Evolutionary conservation across 2,329 filamentous ascomycete genomes (phyloP), one percentile per base, ranked within the genome.

Genomic region (Fonsecaea monophora): DNA sequence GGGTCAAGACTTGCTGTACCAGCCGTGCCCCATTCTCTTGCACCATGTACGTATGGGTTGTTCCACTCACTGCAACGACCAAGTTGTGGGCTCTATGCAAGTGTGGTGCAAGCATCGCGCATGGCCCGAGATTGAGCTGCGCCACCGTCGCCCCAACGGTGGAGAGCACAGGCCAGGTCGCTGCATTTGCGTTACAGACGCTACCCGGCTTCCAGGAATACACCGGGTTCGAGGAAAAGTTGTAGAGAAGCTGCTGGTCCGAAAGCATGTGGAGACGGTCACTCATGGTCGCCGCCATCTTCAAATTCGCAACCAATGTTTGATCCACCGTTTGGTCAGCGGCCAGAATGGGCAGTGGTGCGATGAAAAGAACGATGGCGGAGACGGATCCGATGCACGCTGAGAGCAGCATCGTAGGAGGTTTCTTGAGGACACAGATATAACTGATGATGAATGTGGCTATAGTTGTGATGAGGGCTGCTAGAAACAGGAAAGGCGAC

Each of bases 201-300:
- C 66, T 69, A 3, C 69, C 69, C 35, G 69, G 67, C 25, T 56
- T 50, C 62, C 57, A 69, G 13, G 69, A 65, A 32, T 64, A 60
- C 62, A 58, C 64, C 15, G 58, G 61, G 42, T 65, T 68, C 13
- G 75, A 73, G 21, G 73, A 77, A 74, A 85, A 86, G 74, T 85
- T 81, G 74, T 84, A 85, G 38, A 77, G 73, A 81, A 82, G 84
- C 68, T 81, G 80, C 66, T 82, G 75, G 30, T 74, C 74, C n/a
- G 77, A 66, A 13, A 85, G 78, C 1, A 82, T 74, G 2, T 74
- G 72, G 12, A 81, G 74, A 34, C 80, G 78, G 67, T 84, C 82
- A 8, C 81, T 78, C 58, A 80, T 78, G n/a, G 82, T 83, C 32
- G 82, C 76, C 35, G 81, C 78, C 12, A 71, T 75, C 62, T 74